Base-by-base conservation (phyloP, 257 asterid genomes). In the Hygrophila difformis region DNA sequence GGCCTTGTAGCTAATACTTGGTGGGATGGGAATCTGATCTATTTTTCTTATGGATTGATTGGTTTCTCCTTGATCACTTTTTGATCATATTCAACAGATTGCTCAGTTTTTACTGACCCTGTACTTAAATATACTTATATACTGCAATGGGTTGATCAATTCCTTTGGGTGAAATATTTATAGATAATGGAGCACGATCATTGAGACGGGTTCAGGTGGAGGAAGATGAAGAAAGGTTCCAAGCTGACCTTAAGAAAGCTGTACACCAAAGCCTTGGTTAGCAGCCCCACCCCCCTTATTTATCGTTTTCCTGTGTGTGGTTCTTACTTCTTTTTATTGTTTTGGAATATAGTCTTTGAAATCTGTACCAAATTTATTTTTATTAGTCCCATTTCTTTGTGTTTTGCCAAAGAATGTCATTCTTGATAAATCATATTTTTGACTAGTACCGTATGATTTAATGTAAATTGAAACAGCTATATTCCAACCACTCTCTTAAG, bases 261-360 rank as follows among this genome's bases (percentile, higher is more conserved):
- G 87, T 82, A 18, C 85, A 57, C 61, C 91, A 82, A 70, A 89
- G 97, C 64, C 87, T 89, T 49, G 97, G 97, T 89, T n/a, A n/a
- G n/a, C n/a, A n/a, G n/a, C n/a, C n/a, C n/a, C n/a, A 50, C 36
- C 73, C 55, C 28, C 28, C 41, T 18, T 59, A 20, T 60, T 47
- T 48, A 19, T 11, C 22, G 44, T 39, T 40, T 28, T 34, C 6
- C 29, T 47, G 2, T 47, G 13, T 11, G 15, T 12, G 28, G 19
- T 38, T 17, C 42, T 36, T 45, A 50, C 50, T 50, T 58, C 51
- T 20, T 12, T 28, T 55, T 57, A 33, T 33, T 33, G 8, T 2
- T 33, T 33, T 60, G 36, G n/a, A n/a, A n/a, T n/a, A n/a, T n/a
- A n/a, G n/a, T n/a, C n/a, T n/a, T n/a, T n/a, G n/a, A n/a, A n/a